Percentiles rank a stretch among this genome's conserved stretches.
Conservation (phyloP, 495 filamentous ascomycete genomes). For the Xylaria nigripes region DNA sequence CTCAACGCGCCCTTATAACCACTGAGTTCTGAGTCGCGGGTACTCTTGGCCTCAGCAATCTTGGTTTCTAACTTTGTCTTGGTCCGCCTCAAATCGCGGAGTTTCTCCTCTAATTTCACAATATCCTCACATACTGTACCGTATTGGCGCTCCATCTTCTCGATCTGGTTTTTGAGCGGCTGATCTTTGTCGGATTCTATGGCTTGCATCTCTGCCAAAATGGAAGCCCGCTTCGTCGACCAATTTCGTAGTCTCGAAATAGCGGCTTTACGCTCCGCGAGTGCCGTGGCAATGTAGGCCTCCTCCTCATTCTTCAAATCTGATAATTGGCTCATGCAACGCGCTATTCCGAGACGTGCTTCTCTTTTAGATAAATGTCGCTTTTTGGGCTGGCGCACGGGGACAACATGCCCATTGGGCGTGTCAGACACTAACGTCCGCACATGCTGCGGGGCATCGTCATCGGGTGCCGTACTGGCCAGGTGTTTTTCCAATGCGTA, state of each 20-base stretch:
- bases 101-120: conserved; percentile 46
- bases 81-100: conserved; percentile 58
- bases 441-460: conserved; percentile 18
- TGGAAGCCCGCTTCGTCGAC: conserved; percentile 42
- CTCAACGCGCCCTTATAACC: conserved; percentile 40
- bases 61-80: conserved; percentile 53
- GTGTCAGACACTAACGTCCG: conserved; percentile 8
- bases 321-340: conserved; percentile 63
- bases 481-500: conserved; percentile 53
- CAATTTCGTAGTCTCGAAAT: conserved; percentile 55
- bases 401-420: conserved; percentile 38
- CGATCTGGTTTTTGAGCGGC: conserved; percentile 23
- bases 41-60: conserved; percentile 56
- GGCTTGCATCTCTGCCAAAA: conserved; percentile 32
- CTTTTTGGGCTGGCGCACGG: conserved; percentile 54
- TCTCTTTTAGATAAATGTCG: conserved; percentile 52
- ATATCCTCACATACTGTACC: conserved; percentile 52
- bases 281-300: conserved; percentile 48
- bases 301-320: conserved; percentile 65
- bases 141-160: conserved; percentile 45
- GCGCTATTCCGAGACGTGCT: conserved; percentile 63
- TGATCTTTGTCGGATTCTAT: conserved; percentile 35
- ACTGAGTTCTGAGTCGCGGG: conserved; percentile 43
- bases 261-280: conserved; percentile 49
- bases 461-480: conserved; percentile 11